Evolutionary conservation across 371 early-diverging fungal genomes (phyloP), one percentile per base, ranked within the genome.

Genomic region (Syncephalis plumigaleata): DNA sequence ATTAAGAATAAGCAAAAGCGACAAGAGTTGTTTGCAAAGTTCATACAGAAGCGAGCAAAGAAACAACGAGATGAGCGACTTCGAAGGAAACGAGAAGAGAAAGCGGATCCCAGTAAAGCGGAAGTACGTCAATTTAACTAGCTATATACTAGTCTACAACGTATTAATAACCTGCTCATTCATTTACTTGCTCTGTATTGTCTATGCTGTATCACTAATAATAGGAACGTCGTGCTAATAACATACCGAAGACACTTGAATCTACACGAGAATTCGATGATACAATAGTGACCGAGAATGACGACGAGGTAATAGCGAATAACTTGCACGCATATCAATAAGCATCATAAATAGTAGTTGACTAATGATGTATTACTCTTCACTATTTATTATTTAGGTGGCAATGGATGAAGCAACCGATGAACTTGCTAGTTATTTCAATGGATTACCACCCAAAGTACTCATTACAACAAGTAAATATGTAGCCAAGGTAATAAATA

Each of bases 161-260:
- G 3, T 9, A 1, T 36, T 44, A 17, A 45, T 9, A 39, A 20
- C n/a, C 18, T 23, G n/a, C 13, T 45, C 11, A 2, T 50, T 40
- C 26, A 27, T 11, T 31, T 18, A n/a, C n/a, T n/a, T n/a, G n/a
- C n/a, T n/a, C n/a, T n/a, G n/a, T n/a, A n/a, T n/a, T n/a, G n/a
- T n/a, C n/a, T n/a, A n/a, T n/a, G n/a, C n/a, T n/a, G n/a, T n/a
- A n/a, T n/a, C n/a, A n/a, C n/a, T n/a, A n/a, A n/a, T 31, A 31
- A 7, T 57, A 80, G 79, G 79, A 87, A 65, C 80, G 96, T 42
- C 66, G 94, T 56, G 71, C 73, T 42, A 74, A 81, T 51, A 92
- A 96, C 68, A 81, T 89, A 8, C 93, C 94, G 8, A 75, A 77
- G 45, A 98, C 98, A 8, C 61, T 92, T 31, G 98, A 98, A 54